Evolutionary conservation across 345 rosid genomes (phyloP).

Genomic region (Melaleuca alternifolia): DNA sequence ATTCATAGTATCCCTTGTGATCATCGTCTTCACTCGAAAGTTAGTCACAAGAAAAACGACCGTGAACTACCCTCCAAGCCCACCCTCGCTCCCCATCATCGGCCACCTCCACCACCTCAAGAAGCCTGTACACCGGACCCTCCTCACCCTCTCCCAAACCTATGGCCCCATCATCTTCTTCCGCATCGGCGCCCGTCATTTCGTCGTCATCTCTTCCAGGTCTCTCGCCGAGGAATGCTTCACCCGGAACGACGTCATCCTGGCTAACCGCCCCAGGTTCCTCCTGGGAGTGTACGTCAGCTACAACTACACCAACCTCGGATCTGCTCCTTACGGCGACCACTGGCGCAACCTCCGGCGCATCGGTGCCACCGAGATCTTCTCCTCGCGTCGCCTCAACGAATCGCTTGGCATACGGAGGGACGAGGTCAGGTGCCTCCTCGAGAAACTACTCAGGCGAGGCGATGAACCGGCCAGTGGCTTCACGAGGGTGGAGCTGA

Average conservation of each 20-base stretch:
- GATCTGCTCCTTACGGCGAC: conserved; percentile 20
- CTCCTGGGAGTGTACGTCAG: neutral
- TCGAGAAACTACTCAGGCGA: neutral
- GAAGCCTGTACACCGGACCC: no score
- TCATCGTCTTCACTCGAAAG: neutral
- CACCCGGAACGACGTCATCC: neutral
- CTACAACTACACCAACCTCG: conserved; percentile 22
- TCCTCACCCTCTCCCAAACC: no score
- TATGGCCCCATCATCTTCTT: no score
- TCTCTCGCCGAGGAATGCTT: no score
- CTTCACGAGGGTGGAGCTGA: conserved; percentile 5
- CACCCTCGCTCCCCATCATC: no score
- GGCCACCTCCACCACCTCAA: no score
- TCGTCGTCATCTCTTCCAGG: no score
- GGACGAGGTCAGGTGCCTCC: conserved; percentile 14
- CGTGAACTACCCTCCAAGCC: no score
- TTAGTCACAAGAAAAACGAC: no score
- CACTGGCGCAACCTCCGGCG: conserved; percentile 46
- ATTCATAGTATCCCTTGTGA: neutral
- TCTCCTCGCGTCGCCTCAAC: conserved; percentile 21
- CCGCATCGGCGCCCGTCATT: no score
- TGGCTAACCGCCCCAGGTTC: conserved; percentile 13
- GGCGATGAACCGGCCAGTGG: neutral
- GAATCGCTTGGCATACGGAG: neutral
- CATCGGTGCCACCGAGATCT: conserved; percentile 19